phyloP scores from a whole-genome alignment of 2,329 filamentous ascomycete species.

The Aspergillus novofumigatus region DNA sequence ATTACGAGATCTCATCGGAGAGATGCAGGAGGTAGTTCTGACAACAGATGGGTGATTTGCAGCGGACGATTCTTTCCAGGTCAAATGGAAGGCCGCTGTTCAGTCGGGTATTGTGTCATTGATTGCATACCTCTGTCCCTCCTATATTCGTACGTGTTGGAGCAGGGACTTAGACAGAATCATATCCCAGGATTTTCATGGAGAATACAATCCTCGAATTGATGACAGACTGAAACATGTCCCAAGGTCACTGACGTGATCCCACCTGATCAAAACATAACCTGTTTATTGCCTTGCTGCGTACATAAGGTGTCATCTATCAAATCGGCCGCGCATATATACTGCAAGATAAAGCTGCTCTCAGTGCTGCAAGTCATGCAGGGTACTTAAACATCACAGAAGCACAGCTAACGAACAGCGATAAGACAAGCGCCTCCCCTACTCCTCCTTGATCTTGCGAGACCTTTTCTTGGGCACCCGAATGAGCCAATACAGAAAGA shows the following conservation, averaged over 20 bases:
- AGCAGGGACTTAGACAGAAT: too few species aligned
- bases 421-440: neutral
- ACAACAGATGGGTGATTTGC: too few species aligned
- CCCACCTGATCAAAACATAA: too few species aligned
- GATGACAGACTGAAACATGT: too few species aligned
- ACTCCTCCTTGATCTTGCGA: slow-evolving; percentile 39
- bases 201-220: too few species aligned
- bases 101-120: too few species aligned
- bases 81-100: too few species aligned
- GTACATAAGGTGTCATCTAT: neutral
- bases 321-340: neutral
- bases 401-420: neutral
- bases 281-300: neutral
- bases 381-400: neutral
- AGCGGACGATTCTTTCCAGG: too few species aligned
- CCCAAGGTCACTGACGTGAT: too few species aligned
- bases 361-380: neutral
- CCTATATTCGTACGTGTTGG: too few species aligned
- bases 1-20: neutral
- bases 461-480: slow-evolving; percentile 49
- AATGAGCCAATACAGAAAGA: slow-evolving; percentile 51
- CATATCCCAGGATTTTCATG: too few species aligned
- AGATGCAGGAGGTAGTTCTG: neutral
- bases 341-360: neutral
- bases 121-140: too few species aligned